phyloP scores from a whole-genome alignment of 495 filamentous ascomycete genomes.

The Neurospora sp. region DNA sequence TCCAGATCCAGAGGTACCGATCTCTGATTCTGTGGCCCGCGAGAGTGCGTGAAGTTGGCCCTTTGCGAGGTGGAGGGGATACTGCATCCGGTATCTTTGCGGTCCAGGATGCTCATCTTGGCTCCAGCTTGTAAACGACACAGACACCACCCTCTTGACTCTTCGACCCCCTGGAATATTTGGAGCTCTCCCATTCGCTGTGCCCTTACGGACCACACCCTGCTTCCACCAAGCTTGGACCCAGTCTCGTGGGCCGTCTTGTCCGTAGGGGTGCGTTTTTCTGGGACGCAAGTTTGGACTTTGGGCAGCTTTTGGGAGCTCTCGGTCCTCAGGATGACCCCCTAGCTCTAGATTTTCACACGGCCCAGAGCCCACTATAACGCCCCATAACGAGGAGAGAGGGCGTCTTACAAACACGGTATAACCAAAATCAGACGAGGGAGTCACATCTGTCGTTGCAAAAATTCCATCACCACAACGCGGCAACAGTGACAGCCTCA shows the following conservation, averaged over 20 bases:
- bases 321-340: not conserved
- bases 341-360: conserved; percentile 13
- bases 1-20: not conserved
- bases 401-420: conserved; percentile 12
- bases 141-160: not conserved
- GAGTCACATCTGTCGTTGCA: conserved; percentile 6
- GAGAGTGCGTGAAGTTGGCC: conserved; percentile 5
- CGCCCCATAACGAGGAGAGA: conserved; percentile 16
- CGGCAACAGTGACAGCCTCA: not conserved
- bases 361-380: conserved; percentile 16
- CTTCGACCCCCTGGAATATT: not conserved
- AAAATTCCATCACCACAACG: conserved; percentile 9
- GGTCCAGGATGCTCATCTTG: conserved; percentile 17
- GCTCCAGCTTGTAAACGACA: conserved; percentile 5
- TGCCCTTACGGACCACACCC: not conserved
- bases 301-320: not conserved
- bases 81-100: conserved; percentile 10
- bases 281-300: not conserved
- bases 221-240: not conserved
- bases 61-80: conserved; percentile 2
- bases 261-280: not conserved
- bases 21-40: not conserved
- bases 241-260: not conserved
- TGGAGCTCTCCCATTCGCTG: not conserved
- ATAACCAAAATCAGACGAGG: conserved; percentile 19